A percentile compares a stretch with the other conserved stretches of the same genome.
These are phyloP conservation scores for Hysterium pulicare DNA, from an alignment of 2,329 filamentous ascomycete genomes.

Conservation along the genomic window DNA sequence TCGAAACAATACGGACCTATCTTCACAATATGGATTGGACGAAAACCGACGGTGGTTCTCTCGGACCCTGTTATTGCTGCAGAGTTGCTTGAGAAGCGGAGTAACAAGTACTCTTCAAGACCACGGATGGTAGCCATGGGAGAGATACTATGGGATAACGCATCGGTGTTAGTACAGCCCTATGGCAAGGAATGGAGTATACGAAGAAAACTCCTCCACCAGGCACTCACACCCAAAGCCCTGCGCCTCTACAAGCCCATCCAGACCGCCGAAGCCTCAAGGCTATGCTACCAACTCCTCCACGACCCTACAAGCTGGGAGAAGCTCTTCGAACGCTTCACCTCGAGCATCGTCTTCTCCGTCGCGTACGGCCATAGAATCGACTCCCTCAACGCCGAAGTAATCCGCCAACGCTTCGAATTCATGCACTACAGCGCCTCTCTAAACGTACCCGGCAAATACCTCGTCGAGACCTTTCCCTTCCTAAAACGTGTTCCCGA, in stretches of 20 bases:
- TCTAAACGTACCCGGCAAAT: conserved; percentile 46
- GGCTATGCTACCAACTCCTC: conserved; percentile 45
- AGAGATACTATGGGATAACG: conserved; percentile 44
- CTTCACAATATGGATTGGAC: conserved; percentile 48
- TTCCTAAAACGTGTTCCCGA: conserved; percentile 44
- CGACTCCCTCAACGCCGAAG: conserved; percentile 45
- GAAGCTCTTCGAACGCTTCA: conserved; percentile 47
- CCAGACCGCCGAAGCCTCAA: conserved; percentile 49
- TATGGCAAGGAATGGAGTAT: conserved; percentile 48
- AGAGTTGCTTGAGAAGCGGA: conserved; percentile 47
- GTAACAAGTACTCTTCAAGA: conserved; percentile 44
- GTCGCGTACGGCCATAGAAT: conserved; percentile 52
- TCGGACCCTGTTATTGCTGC: conserved; percentile 44
- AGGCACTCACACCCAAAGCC: conserved; percentile 45
- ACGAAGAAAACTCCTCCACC: conserved; percentile 35
- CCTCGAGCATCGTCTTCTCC: conserved; percentile 49
- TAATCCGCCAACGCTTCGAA: conserved; percentile 47
- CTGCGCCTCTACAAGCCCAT: conserved; percentile 46
- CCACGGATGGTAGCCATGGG: conserved; percentile 46
- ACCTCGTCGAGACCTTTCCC: conserved; percentile 48
- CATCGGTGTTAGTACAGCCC: conserved; percentile 16
- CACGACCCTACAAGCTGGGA: conserved; percentile 42
- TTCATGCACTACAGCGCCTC: conserved; percentile 50
- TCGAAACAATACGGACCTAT: conserved; percentile 45
- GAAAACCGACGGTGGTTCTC: conserved; percentile 45